Base-by-base conservation (phyloP, 2,329 filamentous ascomycete species). In the Aspergillus eucalypticola region DNA sequence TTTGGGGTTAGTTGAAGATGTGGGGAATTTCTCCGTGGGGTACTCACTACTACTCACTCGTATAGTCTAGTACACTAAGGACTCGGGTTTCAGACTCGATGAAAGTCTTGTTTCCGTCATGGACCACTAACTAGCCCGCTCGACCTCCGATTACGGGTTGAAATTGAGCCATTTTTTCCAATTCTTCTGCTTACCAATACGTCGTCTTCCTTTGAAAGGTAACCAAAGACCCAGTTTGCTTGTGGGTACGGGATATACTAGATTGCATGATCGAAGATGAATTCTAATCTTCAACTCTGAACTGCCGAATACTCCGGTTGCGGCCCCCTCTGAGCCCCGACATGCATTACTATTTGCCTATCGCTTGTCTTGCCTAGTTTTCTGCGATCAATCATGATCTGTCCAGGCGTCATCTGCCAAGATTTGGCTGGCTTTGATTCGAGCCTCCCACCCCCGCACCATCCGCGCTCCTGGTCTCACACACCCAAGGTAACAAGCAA, bases 21-120 rank as follows among this genome's bases (percentile, higher is more conserved):
- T 44, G 53, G 53, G 53, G 53, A 55, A 55, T 41, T 41, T 41
- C 53, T 55, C 53, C 41, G 53, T 55, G 53, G 53, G 39, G 53
- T 19, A 42, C 7, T 42, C 8, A 27, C 27, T n/a, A 8, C 25
- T 29, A 29, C 27, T 29, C 27, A 32, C 10, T 13, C 13, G 10
- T 32, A 32, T 32, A 11, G 29, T 32, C 29, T 32, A 32, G 29
- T 32, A 32, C 29, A 11, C 29, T 32, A 4, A 32, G 29, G 29
- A 29, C 17, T 51, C 10, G 17, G 15, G 25, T 8, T 21, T 13
- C 17, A 21, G 13, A 13, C 19, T 8, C 27, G 32, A 13, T 23
- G 23, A 11, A 21, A 44, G 21, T 21, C 50, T 15, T 39, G 50
- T 39, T 15, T 53, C 50, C 50, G 50, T 21, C 32, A 41, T 11